Evolutionary conservation across 2,329 filamentous ascomycete genomes (phyloP).

Genomic region (Ceratocystis harringtonii): DNA sequence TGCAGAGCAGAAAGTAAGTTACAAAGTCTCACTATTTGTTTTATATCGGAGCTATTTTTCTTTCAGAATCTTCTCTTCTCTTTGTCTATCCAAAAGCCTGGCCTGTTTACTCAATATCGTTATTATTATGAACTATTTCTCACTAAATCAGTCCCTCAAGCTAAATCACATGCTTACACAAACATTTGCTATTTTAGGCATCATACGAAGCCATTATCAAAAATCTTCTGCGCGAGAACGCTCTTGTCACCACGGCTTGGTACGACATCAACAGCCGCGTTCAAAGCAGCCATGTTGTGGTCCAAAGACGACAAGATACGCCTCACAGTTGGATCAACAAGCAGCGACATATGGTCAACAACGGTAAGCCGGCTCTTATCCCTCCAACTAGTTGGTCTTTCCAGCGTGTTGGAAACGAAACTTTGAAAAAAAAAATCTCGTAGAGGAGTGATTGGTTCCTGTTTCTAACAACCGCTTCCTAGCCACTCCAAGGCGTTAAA

Average conservation of each 20-base stretch:
- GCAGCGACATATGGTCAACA: conserved; percentile 57
- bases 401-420: no score
- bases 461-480: not conserved
- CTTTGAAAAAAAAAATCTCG: not conserved
- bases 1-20: conserved; percentile 39
- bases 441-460: not conserved
- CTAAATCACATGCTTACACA: conserved; percentile 1
- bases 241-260: conserved; percentile 69
- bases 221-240: conserved; percentile 62
- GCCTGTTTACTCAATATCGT: not conserved
- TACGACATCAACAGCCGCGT: conserved; percentile 65
- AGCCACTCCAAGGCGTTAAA: conserved; percentile 17
- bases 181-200: conserved; percentile 27
- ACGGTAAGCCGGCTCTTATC: conserved; percentile 22
- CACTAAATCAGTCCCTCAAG: not conserved
- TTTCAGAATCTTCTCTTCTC: not conserved
- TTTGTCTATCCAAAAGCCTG: not conserved
- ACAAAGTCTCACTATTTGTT: not conserved
- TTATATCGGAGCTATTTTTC: not conserved
- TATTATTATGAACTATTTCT: not conserved
- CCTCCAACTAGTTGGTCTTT: not conserved
- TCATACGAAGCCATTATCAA: conserved; percentile 42
- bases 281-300: conserved; percentile 68
- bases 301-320: conserved; percentile 59
- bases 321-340: conserved; percentile 75